phyloP scores from a whole-genome alignment of 1,284 basidiomycete species.

The Bondarzewia mesenterica region DNA sequence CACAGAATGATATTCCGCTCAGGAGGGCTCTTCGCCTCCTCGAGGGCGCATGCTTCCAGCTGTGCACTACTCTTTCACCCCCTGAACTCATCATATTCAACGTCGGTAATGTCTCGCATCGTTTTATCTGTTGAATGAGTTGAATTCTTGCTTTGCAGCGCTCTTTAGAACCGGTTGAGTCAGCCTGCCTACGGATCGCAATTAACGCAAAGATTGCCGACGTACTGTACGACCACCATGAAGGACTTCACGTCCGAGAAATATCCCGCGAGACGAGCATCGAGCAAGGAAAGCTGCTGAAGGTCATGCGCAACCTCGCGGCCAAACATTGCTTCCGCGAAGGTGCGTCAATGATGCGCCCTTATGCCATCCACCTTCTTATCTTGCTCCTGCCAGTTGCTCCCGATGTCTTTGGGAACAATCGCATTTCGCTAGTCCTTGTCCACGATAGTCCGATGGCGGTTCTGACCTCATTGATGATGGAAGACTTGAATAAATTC shows the following conservation, averaged over 20 bases:
- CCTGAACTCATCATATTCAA: neutral
- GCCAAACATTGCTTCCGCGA: slow-evolving; percentile 31
- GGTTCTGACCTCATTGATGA: neutral
- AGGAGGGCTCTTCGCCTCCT: neutral
- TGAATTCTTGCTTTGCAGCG: too few species aligned
- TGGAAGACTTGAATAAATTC: slow-evolving; percentile 13
- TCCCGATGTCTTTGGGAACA: slow-evolving; percentile 18
- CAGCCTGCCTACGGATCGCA: slow-evolving; percentile 5
- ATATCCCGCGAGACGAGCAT: slow-evolving; percentile 21
- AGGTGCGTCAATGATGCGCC: slow-evolving; percentile 18
- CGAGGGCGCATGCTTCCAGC: slow-evolving; percentile 1
- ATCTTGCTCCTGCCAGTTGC: slow-evolving; percentile 11
- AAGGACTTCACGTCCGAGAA: slow-evolving; percentile 24
- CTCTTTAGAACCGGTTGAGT: neutral
- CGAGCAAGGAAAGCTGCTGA: slow-evolving; percentile 22
- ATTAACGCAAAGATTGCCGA: slow-evolving; percentile 24
- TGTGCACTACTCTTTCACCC: neutral
- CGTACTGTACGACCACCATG: slow-evolving; percentile 19
- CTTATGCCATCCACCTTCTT: neutral
- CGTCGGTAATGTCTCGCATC: neutral
- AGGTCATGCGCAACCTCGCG: slow-evolving; percentile 27
- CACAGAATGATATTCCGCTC: neutral
- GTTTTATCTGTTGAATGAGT: neutral
- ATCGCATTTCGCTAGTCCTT: slow-evolving; percentile 15
- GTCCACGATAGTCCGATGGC: slow-evolving; percentile 7